These are phyloP conservation scores for Boletellus dicymbophilus DNA, from an alignment of 1,284 basidiomycete genomes.

Conservation along the genomic window DNA sequence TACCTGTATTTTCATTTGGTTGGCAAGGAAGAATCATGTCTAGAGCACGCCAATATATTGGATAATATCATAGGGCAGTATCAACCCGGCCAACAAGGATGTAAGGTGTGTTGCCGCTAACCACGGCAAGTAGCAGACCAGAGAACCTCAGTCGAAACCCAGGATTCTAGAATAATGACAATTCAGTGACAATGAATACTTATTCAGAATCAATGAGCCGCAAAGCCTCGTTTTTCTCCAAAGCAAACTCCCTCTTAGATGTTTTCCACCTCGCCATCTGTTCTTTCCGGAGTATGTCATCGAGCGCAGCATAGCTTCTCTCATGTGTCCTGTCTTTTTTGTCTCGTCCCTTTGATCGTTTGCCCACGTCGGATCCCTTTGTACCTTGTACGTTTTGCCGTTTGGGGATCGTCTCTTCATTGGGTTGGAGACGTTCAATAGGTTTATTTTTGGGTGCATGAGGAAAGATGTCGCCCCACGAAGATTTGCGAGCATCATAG, in stretches of 20 bases:
- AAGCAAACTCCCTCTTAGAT: slow-evolving; percentile 25
- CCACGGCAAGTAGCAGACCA: not conserved
- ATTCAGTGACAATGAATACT: slow-evolving; percentile 7
- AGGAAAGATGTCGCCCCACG: slow-evolving; percentile 96
- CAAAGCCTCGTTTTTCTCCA: slow-evolving; percentile 5
- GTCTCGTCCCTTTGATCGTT: slow-evolving; percentile 41
- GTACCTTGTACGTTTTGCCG: slow-evolving; percentile 13
- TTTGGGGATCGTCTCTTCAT: slow-evolving; percentile 25
- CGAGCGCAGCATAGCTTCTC: slow-evolving; percentile 41
- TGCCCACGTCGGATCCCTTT: slow-evolving; percentile 58
- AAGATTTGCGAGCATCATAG: slow-evolving; percentile 92
- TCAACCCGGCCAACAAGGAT: slow-evolving; percentile 1
- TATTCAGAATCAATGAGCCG: slow-evolving; percentile 9
- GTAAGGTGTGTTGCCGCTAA: not conserved
- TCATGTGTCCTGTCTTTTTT: slow-evolving; percentile 24
- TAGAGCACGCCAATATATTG: slow-evolving; percentile 1
- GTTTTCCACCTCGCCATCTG: slow-evolving; percentile 40
- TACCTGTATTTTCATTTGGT: not conserved
- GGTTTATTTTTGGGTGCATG: slow-evolving; percentile 77
- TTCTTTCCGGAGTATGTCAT: slow-evolving; percentile 33
- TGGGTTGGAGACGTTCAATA: slow-evolving; percentile 58
- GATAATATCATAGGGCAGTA: not conserved
- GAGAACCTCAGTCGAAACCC: not conserved
- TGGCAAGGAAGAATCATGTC: not conserved
- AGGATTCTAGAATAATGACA: not conserved